These are phyloP conservation scores for Emergomyces pasteurianus DNA, from an alignment of 2,329 filamentous ascomycete genomes.

Conservation along the genomic window DNA sequence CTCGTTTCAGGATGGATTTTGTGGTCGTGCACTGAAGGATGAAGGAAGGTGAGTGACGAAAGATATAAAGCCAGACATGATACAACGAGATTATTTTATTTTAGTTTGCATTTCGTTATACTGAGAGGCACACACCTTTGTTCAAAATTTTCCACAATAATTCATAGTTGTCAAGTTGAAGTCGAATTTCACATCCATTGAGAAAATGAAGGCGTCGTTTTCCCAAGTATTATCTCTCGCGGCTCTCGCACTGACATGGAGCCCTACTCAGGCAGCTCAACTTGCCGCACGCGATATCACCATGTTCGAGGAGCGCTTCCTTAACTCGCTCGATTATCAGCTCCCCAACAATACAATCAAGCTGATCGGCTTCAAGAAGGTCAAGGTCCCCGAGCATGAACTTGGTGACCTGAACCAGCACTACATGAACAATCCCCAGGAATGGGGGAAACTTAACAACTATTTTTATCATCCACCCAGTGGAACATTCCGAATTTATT, in stretches of 20 bases:
- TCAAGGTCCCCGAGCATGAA: conserved; percentile 1
- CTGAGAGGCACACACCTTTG: not conserved
- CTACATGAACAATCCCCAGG: not conserved
- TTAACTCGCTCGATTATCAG: not conserved
- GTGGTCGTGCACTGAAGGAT: not conserved
- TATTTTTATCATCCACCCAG: not conserved
- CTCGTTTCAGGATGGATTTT: not conserved
- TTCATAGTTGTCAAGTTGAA: not conserved
- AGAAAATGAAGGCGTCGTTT: not conserved
- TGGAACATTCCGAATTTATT: conserved; percentile 3
- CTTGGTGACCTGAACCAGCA: not conserved
- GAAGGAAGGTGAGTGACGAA: not conserved
- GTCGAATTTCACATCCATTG: not conserved
- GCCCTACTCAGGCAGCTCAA: not conserved
- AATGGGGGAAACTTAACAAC: not conserved
- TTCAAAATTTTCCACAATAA: not conserved
- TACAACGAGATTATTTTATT: not conserved
- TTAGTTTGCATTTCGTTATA: not conserved
- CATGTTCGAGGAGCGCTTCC: conserved; percentile 2
- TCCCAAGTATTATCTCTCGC: not conserved
- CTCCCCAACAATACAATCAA: conserved; percentile 3
- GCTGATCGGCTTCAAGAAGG: conserved; percentile 6
- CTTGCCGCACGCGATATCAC: conserved; percentile 1
- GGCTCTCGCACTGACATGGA: not conserved
- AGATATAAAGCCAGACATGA: not conserved